Base-by-base conservation (phyloP, 768 basidiomycete genomes). In the Lactarius hatsudake region DNA sequence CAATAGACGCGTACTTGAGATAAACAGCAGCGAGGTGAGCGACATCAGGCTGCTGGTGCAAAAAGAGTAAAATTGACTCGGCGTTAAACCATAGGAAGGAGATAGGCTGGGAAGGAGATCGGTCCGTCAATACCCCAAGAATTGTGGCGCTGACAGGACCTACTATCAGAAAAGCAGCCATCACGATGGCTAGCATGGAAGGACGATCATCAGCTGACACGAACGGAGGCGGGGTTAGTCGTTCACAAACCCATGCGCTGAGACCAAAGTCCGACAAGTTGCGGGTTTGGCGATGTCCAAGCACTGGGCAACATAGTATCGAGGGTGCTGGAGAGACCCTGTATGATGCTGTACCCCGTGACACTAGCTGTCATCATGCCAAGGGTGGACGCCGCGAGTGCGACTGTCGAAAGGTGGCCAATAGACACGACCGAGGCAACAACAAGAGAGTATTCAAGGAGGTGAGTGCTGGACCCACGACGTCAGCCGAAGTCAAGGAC, bases 261-360 rank as follows among this genome's bases (percentile, higher is more conserved):
- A 10, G 90, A 78, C 95, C 95, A 96, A 9, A 96, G 81, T 8
- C 95, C 95, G 13, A 98, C 93, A 13, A 93, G 81, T 18, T 88
- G 79, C 0, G 95, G 96, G 36, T 89, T 87, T 1, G 87, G 74
- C 3, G 94, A 94, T 0, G 97, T 96, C 95, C 93, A 99, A 18
- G 96, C 95, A 45, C 93, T 87, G 0, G 97, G 96, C 10, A 98
- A 86, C 72, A 99, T 84, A 0, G 96, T 96, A 75, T 99, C 97
- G 23, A 99, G 85, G 0, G 93, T 88, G 59, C 90, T 91, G 9
- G 86, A 80, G 63, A 96, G 86, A 23, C 94, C 94, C 70, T 90
- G 89, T 7, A 95, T 79, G 63, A 96, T 88, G 69, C 88, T 90
- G 71, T 89, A 90, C 2, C 86, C 90, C 1, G 91, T 87, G 15